Evolutionary conservation across 2,329 filamentous ascomycete species (phyloP), one percentile per base, ranked within the genome.

Genomic region (Epichloe festucae): DNA sequence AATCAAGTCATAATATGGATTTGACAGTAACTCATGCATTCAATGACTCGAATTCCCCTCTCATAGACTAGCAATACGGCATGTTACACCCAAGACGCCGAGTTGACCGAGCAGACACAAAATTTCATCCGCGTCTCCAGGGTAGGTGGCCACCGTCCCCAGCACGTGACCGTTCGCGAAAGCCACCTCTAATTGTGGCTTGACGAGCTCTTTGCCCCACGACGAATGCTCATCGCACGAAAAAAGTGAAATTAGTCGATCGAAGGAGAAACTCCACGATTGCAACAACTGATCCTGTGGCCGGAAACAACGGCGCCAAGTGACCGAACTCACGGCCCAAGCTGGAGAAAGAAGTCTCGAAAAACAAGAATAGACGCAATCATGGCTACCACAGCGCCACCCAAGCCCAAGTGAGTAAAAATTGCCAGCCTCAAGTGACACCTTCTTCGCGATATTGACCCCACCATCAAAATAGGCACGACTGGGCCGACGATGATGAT

Each of bases 401-500:
- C 65, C 55, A 69, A 70, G 67, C 63, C 67, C 63, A 70, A 66
- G 67, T 70, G 55, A 67, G 67, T 61, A 31, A n/a, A 40, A 50
- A 51, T 54, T 56, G 52, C 42, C 46, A 27, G 31, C 27, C 11
- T 21, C 5, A 36, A 42, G 40, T 48, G 14, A 27, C 42, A 46
- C 15, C 36, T 44, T 36, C 36, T 12, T n/a, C 17, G 48, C 19
- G 49, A 62, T 54, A 60, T 65, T 70, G 62, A 70, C 67, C 64
- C 65, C 67, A 66, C 64, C 60, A 65, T 60, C 48, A 58, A 60
- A 62, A 73, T 50, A 76, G 74, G 67, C 73, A 76, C 61, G 90
- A 96, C 78, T 97, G 91, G 91, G 91, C 93, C 68, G 93, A 97
- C 74, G 88, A 93, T 68, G 89, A 95, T 68, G 87, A 91, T 65